Conservation (phyloP, 2,329 filamentous ascomycete species). For the Mariannaea sp. region DNA sequence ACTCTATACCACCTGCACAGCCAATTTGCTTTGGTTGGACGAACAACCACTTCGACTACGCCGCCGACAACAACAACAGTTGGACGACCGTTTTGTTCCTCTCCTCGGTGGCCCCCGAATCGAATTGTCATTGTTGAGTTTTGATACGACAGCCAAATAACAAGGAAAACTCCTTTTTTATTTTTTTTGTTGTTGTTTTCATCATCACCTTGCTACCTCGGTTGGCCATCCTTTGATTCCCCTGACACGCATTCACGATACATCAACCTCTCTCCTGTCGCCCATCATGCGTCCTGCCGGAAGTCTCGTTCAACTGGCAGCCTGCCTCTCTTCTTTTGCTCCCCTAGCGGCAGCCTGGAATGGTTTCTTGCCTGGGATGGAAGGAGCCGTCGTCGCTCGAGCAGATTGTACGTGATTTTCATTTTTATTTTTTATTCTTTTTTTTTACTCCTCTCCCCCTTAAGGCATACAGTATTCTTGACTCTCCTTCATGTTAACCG, state of each 20-base stretch:
- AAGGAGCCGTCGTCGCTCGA: slow-evolving; percentile 58
- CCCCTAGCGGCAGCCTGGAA: slow-evolving; percentile 61
- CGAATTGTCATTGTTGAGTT: neutral
- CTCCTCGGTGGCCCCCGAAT: neutral
- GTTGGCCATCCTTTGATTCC: neutral
- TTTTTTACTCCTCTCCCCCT: neutral
- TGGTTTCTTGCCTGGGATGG: slow-evolving; percentile 57
- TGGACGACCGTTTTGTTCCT: too few relatives aligned
- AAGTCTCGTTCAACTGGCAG: slow-evolving; percentile 52
- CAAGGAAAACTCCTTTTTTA: neutral
- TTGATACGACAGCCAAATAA: neutral
- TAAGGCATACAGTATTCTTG: neutral
- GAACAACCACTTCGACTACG: too few relatives aligned
- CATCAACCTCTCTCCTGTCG: slow-evolving; percentile 2
- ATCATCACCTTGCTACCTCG: too few relatives aligned
- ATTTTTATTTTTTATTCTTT: neutral
- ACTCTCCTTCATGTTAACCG: too few relatives aligned
- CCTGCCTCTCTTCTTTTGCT: slow-evolving; percentile 56
- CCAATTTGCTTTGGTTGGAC: too few relatives aligned
- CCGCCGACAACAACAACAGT: too few relatives aligned
- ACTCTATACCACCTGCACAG: too few relatives aligned
- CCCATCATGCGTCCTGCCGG: slow-evolving; percentile 55
- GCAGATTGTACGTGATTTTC: slow-evolving; percentile 38
- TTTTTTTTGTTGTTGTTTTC: too few relatives aligned
- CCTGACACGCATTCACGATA: slow-evolving; percentile 11